Base-by-base conservation (phyloP, 352 stramenopile genomes). In the Globisporangium carolinianum region DNA sequence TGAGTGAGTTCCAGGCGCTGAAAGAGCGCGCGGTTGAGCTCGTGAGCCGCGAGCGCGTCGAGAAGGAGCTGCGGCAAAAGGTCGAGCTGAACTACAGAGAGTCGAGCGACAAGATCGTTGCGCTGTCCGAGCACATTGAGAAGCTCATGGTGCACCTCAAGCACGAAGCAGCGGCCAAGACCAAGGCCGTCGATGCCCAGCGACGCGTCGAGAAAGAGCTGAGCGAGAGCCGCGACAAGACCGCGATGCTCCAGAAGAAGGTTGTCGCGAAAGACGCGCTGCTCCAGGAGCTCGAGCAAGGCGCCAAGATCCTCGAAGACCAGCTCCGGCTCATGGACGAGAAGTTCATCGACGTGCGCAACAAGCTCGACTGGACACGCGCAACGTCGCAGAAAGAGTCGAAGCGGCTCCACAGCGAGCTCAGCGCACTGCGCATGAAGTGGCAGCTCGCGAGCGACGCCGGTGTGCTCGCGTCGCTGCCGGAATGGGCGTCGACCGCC, bases 91-190 rank as follows among this genome's bases (percentile, higher is more conserved):
- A 79, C 15, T 72, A 79, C 37, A 85, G 82, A 39, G 74, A 89
- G 38, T 62, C 80, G 4, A 77, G 75, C 5, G 86, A 96, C 39
- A 96, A 97, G 71, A 83, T 98, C 37, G 73, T 86, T 9, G 89
- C 80, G 50, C 68, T 98, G n/a, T 92, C 85, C 36, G 91, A 98
- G 58, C 95, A 98, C 64, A 97, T 98, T 24, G 94, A 98, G 65
- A 98, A 98, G 71, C 74, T 98, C 24, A 98, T 98, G 92, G 73
- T 98, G 7, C 95, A 98, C 62, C 61, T 98, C 9, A 98, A 98
- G 69, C 92, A 98, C 67, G 94, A 98, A 64, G 94, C 89, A 8
- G 91, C 91, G 4, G 79, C 84, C n/a, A 98, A 98, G 67, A 87
- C 89, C 3, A 85, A 86, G 32, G 83, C 83, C 6, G 66, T 89